Evolutionary conservation across 1,139 yeast species (phyloP).

Genomic region (Yamadazyma pseudoaaseri): DNA sequence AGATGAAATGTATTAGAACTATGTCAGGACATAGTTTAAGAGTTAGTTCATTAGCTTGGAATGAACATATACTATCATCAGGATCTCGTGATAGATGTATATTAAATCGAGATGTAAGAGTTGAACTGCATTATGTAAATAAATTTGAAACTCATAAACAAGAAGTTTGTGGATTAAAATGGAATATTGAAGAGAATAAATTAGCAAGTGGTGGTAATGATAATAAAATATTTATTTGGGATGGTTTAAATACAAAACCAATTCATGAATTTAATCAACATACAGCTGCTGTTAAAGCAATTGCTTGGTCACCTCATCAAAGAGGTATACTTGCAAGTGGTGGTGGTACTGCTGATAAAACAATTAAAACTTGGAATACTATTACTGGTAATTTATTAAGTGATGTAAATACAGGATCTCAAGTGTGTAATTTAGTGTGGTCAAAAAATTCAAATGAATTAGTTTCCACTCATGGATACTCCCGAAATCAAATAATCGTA

Average conservation of each 20-base stretch:
- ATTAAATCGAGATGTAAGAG: conserved; percentile 86
- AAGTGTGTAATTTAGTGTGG: conserved; percentile 94
- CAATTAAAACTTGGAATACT: conserved; percentile 91
- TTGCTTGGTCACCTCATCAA: conserved; percentile 98
- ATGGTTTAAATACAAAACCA: conserved; percentile 71
- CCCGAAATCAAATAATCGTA: conserved; percentile 84
- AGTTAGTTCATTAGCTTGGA: conserved; percentile 91
- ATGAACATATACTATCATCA: conserved; percentile 80
- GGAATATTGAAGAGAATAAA: conserved; percentile 89
- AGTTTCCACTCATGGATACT: conserved; percentile 94
- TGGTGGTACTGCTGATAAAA: conserved; percentile 95
- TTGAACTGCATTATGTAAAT: conserved; percentile 77
- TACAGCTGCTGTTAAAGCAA: conserved; percentile 93
- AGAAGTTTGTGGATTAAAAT: conserved; percentile 93
- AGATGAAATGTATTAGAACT: conserved; percentile 77
- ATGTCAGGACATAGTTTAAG: conserved; percentile 90
- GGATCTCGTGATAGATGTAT: conserved; percentile 88
- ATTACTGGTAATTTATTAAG: conserved; percentile 69
- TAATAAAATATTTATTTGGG: conserved; percentile 83
- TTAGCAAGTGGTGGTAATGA: conserved; percentile 95
- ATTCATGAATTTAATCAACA: conserved; percentile 77
- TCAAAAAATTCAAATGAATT: conserved; percentile 87
- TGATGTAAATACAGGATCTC: conserved; percentile 92
- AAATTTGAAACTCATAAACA: conserved; percentile 78
- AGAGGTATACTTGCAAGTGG: conserved; percentile 92